Conservation (phyloP, 2,329 filamentous ascomycete species). For the Myriosclerotinia scirpicola region DNA sequence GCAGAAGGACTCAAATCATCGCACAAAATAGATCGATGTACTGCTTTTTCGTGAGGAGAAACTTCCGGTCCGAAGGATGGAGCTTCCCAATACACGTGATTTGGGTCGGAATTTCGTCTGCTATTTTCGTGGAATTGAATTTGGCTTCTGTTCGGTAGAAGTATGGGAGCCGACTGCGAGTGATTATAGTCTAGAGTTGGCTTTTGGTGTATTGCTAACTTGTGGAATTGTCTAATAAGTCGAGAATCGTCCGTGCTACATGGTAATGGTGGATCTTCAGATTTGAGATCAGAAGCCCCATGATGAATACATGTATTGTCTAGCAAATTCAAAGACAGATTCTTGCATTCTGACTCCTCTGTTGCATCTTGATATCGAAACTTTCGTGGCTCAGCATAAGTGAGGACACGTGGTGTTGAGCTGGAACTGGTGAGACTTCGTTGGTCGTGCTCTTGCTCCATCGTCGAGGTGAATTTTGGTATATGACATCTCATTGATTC, state of each 20-base stretch:
- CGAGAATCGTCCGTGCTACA: not conserved
- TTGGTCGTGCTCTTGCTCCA: not conserved
- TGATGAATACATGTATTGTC: not conserved
- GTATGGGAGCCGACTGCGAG: not conserved
- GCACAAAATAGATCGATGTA: no score
- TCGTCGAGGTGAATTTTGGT: rapidly evolving
- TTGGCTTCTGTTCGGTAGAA: not conserved
- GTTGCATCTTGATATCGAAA: not conserved
- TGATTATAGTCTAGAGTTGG: not conserved
- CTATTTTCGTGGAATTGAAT: not conserved
- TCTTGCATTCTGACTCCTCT: not conserved
- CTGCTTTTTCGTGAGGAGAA: not conserved
- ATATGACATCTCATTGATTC: not conserved
- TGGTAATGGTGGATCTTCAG: not conserved
- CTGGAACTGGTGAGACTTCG: not conserved
- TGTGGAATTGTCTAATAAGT: not conserved
- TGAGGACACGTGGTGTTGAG: not conserved
- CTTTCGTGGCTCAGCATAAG: not conserved
- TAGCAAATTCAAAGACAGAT: no score
- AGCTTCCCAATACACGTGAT: not conserved
- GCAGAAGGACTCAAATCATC: not conserved
- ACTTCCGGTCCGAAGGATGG: not conserved
- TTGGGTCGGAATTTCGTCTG: not conserved
- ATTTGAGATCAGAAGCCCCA: not conserved
- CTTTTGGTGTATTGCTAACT: rapidly evolving